These are phyloP conservation scores for Pyrenochaeta sp. DNA, from an alignment of 2,329 filamentous ascomycete species.

Conservation along the genomic window DNA sequence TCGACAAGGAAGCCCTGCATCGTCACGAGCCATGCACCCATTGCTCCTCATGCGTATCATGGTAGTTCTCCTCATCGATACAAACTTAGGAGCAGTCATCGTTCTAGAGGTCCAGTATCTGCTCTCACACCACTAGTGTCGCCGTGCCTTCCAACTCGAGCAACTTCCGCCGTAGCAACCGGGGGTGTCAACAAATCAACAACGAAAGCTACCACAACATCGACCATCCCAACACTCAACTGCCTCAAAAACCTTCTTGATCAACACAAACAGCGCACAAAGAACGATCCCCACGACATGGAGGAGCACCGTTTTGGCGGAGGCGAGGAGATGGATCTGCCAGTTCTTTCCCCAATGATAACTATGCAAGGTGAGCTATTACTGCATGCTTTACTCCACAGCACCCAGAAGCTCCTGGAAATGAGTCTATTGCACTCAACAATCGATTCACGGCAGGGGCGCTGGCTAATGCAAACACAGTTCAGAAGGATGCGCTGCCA, in stretches of 20 bases:
- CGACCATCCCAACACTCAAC: neutral
- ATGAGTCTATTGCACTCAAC: no score
- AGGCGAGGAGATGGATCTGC: neutral
- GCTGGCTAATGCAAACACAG: slow-evolving; percentile 4
- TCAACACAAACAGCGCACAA: neutral
- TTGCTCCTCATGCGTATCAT: neutral
- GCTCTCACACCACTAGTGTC: neutral
- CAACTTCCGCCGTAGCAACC: slow-evolving; percentile 18
- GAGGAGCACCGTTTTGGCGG: neutral
- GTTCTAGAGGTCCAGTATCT: neutral
- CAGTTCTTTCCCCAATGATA: neutral
- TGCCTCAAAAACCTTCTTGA: neutral
- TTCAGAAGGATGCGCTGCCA: neutral
- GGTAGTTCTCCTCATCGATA: slow-evolving; percentile 7
- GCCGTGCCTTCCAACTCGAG: slow-evolving; percentile 17
- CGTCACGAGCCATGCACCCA: neutral
- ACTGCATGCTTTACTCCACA: neutral
- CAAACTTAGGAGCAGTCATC: neutral
- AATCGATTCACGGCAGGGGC: no score
- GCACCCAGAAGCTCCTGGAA: neutral
- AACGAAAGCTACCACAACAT: slow-evolving; percentile 5
- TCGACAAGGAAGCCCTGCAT: neutral
- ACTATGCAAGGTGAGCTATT: slow-evolving; percentile 2
- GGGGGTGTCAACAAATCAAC: slow-evolving; percentile 3
- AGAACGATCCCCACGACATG: neutral